A percentile compares a stretch with the other conserved stretches of the same genome.
phyloP scores from a whole-genome alignment of 192 early-diverging fungal species.

The Coemansia sp. region DNA sequence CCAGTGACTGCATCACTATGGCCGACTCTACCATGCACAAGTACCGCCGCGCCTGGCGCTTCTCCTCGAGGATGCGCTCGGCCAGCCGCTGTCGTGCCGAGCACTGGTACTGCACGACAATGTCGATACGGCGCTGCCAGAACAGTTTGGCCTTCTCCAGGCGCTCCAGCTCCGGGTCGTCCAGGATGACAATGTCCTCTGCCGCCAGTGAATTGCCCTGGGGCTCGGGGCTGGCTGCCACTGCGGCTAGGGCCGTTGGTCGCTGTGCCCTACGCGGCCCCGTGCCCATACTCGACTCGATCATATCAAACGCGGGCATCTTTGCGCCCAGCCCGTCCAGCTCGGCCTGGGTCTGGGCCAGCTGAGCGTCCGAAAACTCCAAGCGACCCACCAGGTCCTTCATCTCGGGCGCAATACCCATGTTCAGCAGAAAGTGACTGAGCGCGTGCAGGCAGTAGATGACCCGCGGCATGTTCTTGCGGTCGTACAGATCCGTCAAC shows the following conservation, averaged over 20 bases:
- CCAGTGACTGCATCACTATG: conserved; percentile 51
- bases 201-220: background rate
- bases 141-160: conserved; percentile 47
- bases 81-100: conserved; percentile 41
- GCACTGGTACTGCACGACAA: conserved; percentile 49
- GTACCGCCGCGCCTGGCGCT: conserved; percentile 47
- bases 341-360: conserved; percentile 65
- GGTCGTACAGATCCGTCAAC: conserved; percentile 94
- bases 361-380: conserved; percentile 72
- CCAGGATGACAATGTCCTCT: conserved; percentile 30
- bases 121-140: conserved; percentile 48
- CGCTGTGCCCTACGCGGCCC: conserved; percentile 33
- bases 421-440: conserved; percentile 84
- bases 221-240: no score
- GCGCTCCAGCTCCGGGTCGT: conserved; percentile 28
- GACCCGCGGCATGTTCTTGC: conserved; percentile 98
- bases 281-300: conserved; percentile 54
- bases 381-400: conserved; percentile 89
- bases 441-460: conserved; percentile 98
- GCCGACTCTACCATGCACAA: conserved; percentile 51
- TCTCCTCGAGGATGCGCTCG: conserved; percentile 50
- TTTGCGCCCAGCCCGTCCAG: conserved; percentile 72
- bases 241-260: background rate
- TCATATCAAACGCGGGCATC: conserved; percentile 87
- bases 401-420: conserved; percentile 81